phyloP scores from a whole-genome alignment of 345 rosid genomes.

The Eucalyptus cloeziana region DNA sequence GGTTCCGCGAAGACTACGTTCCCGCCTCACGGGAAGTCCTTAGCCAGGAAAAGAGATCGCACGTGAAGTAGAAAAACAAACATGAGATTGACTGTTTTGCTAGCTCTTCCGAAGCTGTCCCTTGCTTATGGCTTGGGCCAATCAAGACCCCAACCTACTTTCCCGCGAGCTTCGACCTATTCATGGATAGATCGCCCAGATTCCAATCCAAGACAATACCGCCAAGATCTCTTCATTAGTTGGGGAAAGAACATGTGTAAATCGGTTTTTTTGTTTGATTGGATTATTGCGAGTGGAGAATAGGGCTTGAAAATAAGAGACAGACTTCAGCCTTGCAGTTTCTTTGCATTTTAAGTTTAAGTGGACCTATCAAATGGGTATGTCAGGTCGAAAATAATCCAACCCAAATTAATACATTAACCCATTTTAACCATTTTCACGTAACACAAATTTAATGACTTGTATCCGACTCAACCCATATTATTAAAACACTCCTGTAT shows the following conservation, averaged over 20 bases:
- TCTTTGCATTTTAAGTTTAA: neutral
- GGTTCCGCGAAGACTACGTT: neutral
- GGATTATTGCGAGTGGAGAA: neutral
- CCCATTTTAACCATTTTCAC: too few species aligned
- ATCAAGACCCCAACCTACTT: too few species aligned
- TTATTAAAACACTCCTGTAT: neutral
- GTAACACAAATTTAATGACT: too few species aligned
- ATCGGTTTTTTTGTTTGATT: neutral
- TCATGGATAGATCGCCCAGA: neutral
- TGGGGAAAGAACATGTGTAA: neutral
- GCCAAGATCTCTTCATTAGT: neutral
- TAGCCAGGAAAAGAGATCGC: neutral
- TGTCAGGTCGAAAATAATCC: too few species aligned
- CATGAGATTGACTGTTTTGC: neutral
- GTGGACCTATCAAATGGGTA: neutral
- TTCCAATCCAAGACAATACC: neutral
- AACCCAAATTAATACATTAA: too few species aligned
- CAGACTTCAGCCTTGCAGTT: neutral
- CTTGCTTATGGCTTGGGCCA: neutral
- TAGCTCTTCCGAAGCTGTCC: neutral
- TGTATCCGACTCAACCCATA: accelerated
- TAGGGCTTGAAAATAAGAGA: neutral
- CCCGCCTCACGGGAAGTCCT: neutral
- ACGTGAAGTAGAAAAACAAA: neutral
- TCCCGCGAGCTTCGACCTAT: neutral